Conservation (phyloP, 441 rosid genomes). For the Euphorbia celastroides region DNA sequence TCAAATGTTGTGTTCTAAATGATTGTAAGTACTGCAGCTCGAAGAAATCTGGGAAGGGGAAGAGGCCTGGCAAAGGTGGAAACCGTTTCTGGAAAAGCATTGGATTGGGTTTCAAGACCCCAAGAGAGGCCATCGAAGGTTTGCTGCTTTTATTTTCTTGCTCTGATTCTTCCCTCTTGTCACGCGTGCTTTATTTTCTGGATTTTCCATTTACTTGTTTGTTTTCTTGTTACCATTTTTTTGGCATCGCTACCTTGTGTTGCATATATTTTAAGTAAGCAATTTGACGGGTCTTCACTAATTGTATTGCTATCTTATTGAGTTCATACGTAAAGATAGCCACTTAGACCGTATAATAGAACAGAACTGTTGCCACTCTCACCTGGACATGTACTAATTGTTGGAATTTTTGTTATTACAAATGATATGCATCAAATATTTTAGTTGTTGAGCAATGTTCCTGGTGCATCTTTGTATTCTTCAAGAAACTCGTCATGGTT, state of each 20-base stretch:
- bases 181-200: background rate
- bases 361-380: background rate
- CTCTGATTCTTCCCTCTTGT: no score
- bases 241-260: background rate
- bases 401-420: background rate
- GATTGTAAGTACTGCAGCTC: slow-evolving; percentile 31
- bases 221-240: background rate
- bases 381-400: background rate
- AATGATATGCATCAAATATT: no score
- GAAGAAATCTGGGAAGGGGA: slow-evolving; percentile 64
- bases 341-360: background rate
- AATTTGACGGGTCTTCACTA: background rate
- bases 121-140: slow-evolving; percentile 82
- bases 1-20: background rate
- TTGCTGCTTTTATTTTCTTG: background rate
- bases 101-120: slow-evolving; percentile 79
- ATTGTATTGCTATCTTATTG: background rate
- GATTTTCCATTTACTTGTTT: background rate
- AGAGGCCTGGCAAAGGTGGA: slow-evolving; percentile 82
- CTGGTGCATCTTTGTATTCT: no score
- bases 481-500: background rate
- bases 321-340: background rate
- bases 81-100: slow-evolving; percentile 72
- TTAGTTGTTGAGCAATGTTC: background rate
- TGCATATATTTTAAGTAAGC: background rate